A percentile compares a stretch with the other conserved stretches of the same genome.
Evolutionary conservation across 164 flowering plant species (phyloP).

Genomic region (Piper betle): DNA sequence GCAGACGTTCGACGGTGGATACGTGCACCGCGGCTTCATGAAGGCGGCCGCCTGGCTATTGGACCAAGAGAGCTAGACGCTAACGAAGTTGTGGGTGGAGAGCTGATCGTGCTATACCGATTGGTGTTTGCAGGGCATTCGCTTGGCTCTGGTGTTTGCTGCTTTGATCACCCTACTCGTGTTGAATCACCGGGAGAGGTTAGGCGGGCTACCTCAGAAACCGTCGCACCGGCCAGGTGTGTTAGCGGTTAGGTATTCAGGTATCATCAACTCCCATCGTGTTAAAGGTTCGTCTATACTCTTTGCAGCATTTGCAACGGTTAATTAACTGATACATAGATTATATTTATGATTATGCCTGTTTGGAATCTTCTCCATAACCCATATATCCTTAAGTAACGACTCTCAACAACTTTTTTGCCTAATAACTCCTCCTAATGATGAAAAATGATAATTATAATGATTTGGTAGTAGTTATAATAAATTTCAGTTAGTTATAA

Average conservation of each 20-base stretch:
- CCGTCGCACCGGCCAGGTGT: conserved; percentile 85
- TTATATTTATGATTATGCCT: too few species aligned
- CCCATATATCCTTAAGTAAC: too few species aligned
- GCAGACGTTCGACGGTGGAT: conserved; percentile 87
- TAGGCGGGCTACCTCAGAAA: conserved; percentile 57
- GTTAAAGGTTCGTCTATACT: conserved; percentile 44
- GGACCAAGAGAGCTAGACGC: conserved; percentile 41
- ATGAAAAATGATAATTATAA: too few species aligned
- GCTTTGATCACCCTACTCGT: conserved; percentile 47
- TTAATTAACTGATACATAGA: too few species aligned
- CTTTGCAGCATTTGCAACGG: not conserved
- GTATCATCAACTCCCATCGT: conserved; percentile 68
- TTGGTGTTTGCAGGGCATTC: conserved; percentile 77
- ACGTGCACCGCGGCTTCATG: conserved; percentile 66
- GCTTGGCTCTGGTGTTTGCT: conserved; percentile 77
- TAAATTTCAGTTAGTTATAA: too few species aligned
- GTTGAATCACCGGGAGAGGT: conserved; percentile 38
- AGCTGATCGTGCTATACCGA: conserved; percentile 28
- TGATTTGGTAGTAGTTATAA: too few species aligned
- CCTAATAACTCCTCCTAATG: too few species aligned
- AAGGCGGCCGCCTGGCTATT: conserved; percentile 71
- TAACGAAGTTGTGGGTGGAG: conserved; percentile 42
- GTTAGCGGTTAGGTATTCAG: conserved; percentile 87
- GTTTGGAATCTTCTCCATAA: too few species aligned
- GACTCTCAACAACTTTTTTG: too few species aligned